phyloP scores from a whole-genome alignment of 495 filamentous ascomycete species.

The Penicillium robsamsonii region DNA sequence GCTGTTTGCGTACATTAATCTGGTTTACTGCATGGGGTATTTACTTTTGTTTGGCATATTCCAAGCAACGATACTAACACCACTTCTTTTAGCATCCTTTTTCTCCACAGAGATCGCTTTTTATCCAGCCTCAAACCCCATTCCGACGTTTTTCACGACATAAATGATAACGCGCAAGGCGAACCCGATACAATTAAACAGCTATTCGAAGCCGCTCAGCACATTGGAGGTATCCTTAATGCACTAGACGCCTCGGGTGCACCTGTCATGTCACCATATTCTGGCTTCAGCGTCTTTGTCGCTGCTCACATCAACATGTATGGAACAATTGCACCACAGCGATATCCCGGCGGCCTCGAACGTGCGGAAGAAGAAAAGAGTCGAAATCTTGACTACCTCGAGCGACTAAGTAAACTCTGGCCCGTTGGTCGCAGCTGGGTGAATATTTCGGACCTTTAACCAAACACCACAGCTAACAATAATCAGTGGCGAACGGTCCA shows the following conservation, averaged over 20 bases:
- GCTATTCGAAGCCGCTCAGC: constrained; percentile 40
- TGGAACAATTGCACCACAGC: constrained; percentile 37
- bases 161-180: constrained; percentile 18
- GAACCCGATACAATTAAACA: constrained; percentile 31
- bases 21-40: constrained; percentile 48
- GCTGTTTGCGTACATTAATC: constrained; percentile 46
- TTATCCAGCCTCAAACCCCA: constrained; percentile 34
- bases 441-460: constrained; percentile 2
- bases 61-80: neutral
- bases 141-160: constrained; percentile 27
- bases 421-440: constrained; percentile 45
- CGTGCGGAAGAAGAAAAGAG: constrained; percentile 40
- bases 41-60: neutral
- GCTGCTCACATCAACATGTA: constrained; percentile 50
- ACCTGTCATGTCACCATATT: constrained; percentile 44
- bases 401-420: constrained; percentile 40
- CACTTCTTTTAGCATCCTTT: constrained; percentile 29
- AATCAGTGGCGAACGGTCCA: constrained; percentile 42
- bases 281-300: constrained; percentile 47
- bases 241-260: constrained; percentile 38
- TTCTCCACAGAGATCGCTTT: constrained; percentile 43
- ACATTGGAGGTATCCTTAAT: constrained; percentile 36
- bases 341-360: constrained; percentile 39
- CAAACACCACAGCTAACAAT: constrained; percentile 2
- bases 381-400: constrained; percentile 38